Evolutionary conservation across 2,329 filamentous ascomycete genomes (phyloP).

Genomic region (Tolypocladium pustulatum): DNA sequence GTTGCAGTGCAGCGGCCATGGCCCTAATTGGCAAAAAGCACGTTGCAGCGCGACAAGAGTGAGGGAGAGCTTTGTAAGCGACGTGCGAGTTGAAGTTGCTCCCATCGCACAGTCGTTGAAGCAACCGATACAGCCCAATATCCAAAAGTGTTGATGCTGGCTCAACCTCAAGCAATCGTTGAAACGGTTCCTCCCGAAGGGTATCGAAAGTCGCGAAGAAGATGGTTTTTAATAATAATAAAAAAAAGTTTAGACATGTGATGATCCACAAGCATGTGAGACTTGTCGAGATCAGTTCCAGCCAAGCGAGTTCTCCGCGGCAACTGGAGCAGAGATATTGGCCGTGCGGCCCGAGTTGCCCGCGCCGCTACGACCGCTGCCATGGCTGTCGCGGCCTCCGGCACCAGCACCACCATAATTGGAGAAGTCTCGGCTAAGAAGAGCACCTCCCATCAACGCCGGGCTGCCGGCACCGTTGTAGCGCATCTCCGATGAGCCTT

Average conservation of each 20-base stretch:
- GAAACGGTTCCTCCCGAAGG: conserved; percentile 15
- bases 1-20: not conserved
- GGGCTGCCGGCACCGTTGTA: conserved; percentile 40
- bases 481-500: conserved; percentile 39
- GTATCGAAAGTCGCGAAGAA: conserved; percentile 18
- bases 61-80: not conserved
- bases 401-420: conserved; percentile 36
- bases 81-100: not conserved
- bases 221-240: no score
- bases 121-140: not conserved
- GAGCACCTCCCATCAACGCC: conserved; percentile 60
- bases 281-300: conserved; percentile 56
- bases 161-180: conserved; percentile 1
- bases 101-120: not conserved
- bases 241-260: conserved; percentile 12
- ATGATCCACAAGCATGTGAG: not conserved
- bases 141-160: not conserved
- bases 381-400: conserved; percentile 47
- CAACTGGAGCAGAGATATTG: conserved; percentile 79
- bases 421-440: conserved; percentile 46
- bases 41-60: not conserved
- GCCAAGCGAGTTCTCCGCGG: conserved; percentile 87
- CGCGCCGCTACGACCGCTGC: conserved; percentile 50
- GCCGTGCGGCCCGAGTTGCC: conserved; percentile 45
- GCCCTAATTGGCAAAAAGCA: not conserved